Evolutionary conservation across 495 filamentous ascomycete species (phyloP).

Genomic region (Penicillium egyptiacum): DNA sequence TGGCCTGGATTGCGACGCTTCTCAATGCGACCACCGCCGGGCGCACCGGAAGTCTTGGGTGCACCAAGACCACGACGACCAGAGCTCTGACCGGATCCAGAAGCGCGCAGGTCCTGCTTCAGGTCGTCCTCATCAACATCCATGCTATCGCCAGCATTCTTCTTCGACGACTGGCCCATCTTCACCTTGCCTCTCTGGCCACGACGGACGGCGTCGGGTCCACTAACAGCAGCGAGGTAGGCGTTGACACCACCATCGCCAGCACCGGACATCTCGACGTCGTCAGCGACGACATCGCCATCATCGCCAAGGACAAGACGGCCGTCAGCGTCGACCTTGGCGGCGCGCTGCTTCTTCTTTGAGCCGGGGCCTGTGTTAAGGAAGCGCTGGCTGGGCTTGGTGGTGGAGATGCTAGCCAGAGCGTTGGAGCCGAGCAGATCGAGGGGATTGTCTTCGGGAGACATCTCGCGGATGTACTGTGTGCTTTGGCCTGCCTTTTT

Average conservation of each 20-base stretch:
- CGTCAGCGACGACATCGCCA: slow-evolving; percentile 41
- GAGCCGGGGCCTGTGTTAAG: slow-evolving; percentile 45
- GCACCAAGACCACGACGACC: slow-evolving; percentile 49
- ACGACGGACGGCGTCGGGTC: slow-evolving; percentile 75
- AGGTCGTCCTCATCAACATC: slow-evolving; percentile 61
- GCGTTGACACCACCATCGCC: slow-evolving; percentile 70
- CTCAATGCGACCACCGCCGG: slow-evolving; percentile 39
- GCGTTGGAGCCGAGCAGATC: slow-evolving; percentile 87
- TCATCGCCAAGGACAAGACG: slow-evolving; percentile 74
- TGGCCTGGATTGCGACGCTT: slow-evolving; percentile 35
- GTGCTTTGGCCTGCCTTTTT: slow-evolving; percentile 53
- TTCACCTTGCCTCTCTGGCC: slow-evolving; percentile 86
- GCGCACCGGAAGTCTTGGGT: slow-evolving; percentile 44
- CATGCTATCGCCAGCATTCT: slow-evolving; percentile 62
- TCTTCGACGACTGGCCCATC: slow-evolving; percentile 66
- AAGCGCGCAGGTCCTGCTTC: slow-evolving; percentile 27
- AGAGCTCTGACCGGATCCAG: slow-evolving; percentile 20
- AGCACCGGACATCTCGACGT: slow-evolving; percentile 62
- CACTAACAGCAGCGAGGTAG: slow-evolving; percentile 86
- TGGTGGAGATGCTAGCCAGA: slow-evolving; percentile 88
- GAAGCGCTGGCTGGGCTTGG: slow-evolving; percentile 66
- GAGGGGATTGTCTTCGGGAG: slow-evolving; percentile 79
- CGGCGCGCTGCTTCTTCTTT: slow-evolving; percentile 52
- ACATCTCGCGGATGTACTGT: slow-evolving; percentile 86
- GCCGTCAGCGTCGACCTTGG: slow-evolving; percentile 79